Evolutionary conservation across 805 yeast species (phyloP).

Genomic region (Wickerhamiella bombiphila): DNA sequence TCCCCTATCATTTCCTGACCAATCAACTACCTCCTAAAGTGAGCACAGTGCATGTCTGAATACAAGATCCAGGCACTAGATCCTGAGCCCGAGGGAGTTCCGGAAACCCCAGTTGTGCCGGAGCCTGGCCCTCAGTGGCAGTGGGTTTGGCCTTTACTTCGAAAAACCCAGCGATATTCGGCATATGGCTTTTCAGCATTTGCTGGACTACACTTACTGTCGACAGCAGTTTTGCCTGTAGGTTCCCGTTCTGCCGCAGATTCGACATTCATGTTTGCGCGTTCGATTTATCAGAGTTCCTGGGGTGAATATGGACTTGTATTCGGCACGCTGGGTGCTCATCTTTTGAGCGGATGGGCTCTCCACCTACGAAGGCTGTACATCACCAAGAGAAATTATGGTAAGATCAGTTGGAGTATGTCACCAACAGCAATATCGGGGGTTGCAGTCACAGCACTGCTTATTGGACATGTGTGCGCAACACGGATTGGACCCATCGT

Average conservation of each 20-base stretch:
- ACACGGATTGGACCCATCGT: conserved; percentile 36
- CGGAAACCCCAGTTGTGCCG: too few species aligned
- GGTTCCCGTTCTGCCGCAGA: conserved; percentile 31
- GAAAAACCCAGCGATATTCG: conserved; percentile 39
- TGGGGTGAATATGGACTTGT: conserved; percentile 36
- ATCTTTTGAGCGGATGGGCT: conserved; percentile 39
- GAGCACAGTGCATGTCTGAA: too few species aligned
- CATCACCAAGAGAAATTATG: conserved; percentile 17
- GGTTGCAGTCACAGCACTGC: conserved; percentile 32
- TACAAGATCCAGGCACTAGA: too few species aligned
- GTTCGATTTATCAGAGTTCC: conserved; percentile 46
- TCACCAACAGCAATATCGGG: conserved; percentile 30
- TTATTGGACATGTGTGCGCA: conserved; percentile 33
- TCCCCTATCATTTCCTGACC: too few species aligned
- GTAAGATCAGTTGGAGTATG: conserved; percentile 26
- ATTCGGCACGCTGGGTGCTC: conserved; percentile 33
- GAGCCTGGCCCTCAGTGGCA: neutral
- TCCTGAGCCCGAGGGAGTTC: too few species aligned
- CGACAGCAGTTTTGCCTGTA: conserved; percentile 42
- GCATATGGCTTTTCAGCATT: conserved; percentile 45
- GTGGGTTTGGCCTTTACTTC: conserved; percentile 4
- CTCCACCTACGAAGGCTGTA: conserved; percentile 28
- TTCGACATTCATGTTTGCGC: conserved; percentile 42
- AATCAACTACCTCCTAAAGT: too few species aligned
- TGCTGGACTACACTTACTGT: conserved; percentile 39